A percentile compares a stretch with the other conserved stretches of the same genome.
Conservation (phyloP, 441 rosid species). For the Corymbia calophylla region DNA sequence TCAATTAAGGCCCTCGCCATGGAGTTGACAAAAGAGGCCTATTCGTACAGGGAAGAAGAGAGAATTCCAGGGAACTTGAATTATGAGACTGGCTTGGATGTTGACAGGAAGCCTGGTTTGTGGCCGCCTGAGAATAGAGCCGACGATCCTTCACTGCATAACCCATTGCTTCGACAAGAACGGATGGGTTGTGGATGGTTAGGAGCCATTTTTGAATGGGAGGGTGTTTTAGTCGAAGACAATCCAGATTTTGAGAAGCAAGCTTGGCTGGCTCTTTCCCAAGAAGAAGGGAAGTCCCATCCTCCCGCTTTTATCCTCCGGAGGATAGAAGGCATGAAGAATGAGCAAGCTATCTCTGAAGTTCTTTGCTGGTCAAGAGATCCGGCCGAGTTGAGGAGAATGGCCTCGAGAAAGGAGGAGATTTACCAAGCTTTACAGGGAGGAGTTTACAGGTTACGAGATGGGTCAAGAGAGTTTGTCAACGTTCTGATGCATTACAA, state of each 20-base stretch:
- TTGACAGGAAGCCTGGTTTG: slow-evolving; percentile 44
- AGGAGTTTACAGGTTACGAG: slow-evolving; percentile 59
- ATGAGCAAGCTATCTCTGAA: slow-evolving; percentile 89
- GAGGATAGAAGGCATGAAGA: slow-evolving; percentile 89
- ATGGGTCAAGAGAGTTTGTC: slow-evolving; percentile 79
- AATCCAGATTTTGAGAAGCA: slow-evolving; percentile 75
- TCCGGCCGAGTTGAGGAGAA: slow-evolving; percentile 54
- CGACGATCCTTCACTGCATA: slow-evolving; percentile 70
- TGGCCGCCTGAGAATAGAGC: slow-evolving; percentile 94
- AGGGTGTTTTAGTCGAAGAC: slow-evolving; percentile 84
- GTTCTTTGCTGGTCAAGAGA: slow-evolving; percentile 97
- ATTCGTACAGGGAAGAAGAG: slow-evolving; percentile 46
- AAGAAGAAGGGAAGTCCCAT: slow-evolving; percentile 87
- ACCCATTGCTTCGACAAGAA: slow-evolving; percentile 86
- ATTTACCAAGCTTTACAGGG: slow-evolving; percentile 74
- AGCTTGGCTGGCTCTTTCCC: slow-evolving; percentile 79
- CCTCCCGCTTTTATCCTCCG: slow-evolving; percentile 66
- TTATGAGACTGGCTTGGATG: slow-evolving; percentile 26
- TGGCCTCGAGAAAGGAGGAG: slow-evolving; percentile 81
- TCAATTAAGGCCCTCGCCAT: slow-evolving; percentile 57
- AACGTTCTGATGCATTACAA: slow-evolving; percentile 72
- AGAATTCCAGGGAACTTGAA: slow-evolving; percentile 42
- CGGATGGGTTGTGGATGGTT: slow-evolving; percentile 99
- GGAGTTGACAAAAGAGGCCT: slow-evolving; percentile 70
- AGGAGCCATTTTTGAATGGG: slow-evolving; percentile 97